Evolutionary conservation across 257 asterid genomes (phyloP).

Genomic region (Solanum paucissectum): DNA sequence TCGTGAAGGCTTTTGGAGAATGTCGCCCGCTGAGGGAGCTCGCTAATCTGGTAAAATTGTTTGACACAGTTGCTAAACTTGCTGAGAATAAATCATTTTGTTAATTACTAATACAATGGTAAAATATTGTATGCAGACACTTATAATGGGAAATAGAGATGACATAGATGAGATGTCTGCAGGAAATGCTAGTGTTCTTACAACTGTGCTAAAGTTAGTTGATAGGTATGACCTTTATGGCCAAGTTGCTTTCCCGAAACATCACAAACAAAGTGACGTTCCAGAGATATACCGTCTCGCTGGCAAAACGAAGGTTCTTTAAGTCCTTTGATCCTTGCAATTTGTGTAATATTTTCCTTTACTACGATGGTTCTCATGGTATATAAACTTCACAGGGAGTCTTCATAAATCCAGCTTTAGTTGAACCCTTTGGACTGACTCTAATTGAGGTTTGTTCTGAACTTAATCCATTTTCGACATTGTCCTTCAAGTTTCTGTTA

Average conservation of each 20-base stretch:
- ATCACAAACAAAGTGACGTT: constrained; percentile 70
- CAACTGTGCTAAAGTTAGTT: constrained; percentile 54
- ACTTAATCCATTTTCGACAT: not conserved
- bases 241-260: constrained; percentile 82
- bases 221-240: constrained; percentile 81
- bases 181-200: constrained; percentile 58
- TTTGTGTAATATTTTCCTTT: not conserved
- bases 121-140: constrained; percentile 34
- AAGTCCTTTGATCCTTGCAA: not conserved
- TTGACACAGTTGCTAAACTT: not conserved
- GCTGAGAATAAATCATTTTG: not conserved
- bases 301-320: constrained; percentile 61
- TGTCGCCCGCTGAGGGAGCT: constrained; percentile 69
- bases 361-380: not conserved
- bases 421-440: constrained; percentile 47
- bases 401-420: constrained; percentile 43
- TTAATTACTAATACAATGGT: not conserved
- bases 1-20: constrained; percentile 79
- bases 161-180: constrained; percentile 75
- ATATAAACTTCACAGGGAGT: constrained; percentile 32
- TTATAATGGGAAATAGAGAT: constrained; percentile 83
- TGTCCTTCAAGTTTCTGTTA: not conserved
- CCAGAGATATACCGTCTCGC: constrained; percentile 80
- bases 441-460: constrained; percentile 33
- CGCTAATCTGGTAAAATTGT: constrained; percentile 64